Percentiles rank a stretch among this genome's conserved stretches.
Evolutionary conservation across 2,329 filamentous ascomycete genomes (phyloP).

Genomic region (Dothiorella sarmentorum): DNA sequence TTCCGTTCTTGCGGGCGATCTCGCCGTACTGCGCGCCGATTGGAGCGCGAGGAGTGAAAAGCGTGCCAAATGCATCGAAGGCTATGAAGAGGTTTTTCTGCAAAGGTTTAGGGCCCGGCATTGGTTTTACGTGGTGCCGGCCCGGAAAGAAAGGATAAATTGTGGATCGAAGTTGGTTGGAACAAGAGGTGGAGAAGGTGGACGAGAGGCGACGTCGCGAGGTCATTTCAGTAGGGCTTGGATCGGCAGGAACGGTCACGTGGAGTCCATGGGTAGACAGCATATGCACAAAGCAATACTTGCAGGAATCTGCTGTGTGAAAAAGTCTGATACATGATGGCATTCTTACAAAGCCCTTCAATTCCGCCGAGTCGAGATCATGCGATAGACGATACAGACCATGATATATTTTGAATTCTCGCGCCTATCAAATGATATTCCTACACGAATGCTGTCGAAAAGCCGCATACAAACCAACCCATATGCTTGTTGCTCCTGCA

Average conservation of each 20-base stretch:
- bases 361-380: too few species aligned
- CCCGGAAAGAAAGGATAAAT: too few species aligned
- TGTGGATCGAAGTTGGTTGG: too few species aligned
- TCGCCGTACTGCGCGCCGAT: conserved; percentile 54
- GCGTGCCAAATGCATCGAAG: conserved; percentile 64
- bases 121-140: not conserved
- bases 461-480: not conserved
- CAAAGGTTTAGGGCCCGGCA: not conserved
- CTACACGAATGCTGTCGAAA: not conserved
- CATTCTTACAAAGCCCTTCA: too few species aligned
- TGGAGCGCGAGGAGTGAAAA: conserved; percentile 53
- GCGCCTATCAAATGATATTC: conserved; percentile 1
- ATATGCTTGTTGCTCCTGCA: not conserved
- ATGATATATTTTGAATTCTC: too few species aligned
- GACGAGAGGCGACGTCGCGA: not conserved
- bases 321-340: too few species aligned
- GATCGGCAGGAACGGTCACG: conserved; percentile 6
- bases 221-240: not conserved
- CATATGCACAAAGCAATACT: too few species aligned
- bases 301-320: too few species aligned
- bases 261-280: not conserved
- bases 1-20: conserved; percentile 50
- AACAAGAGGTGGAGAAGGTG: not conserved
- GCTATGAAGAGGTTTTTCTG: conserved; percentile 52
- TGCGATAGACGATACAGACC: too few species aligned